phyloP scores from a whole-genome alignment of 1,284 basidiomycete genomes.

The Rhizoctonia solani region DNA sequence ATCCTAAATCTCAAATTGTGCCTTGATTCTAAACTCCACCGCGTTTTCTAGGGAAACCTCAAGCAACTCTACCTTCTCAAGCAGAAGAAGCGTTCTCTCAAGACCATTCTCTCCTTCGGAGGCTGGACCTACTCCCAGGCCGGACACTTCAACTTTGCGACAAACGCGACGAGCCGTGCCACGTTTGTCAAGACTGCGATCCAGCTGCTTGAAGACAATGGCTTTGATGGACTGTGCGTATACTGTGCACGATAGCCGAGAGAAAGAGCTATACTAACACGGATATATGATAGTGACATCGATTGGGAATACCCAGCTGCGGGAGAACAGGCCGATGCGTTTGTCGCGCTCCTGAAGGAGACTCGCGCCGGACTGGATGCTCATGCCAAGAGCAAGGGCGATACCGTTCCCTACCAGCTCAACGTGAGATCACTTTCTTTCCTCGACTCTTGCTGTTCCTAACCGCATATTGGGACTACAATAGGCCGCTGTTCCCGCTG shows the following conservation, averaged over 20 bases:
- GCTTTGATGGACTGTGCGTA: slow-evolving; percentile 53
- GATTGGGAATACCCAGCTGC: slow-evolving; percentile 40
- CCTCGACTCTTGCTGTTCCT: neutral
- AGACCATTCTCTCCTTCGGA: slow-evolving; percentile 49
- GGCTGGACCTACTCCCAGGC: slow-evolving; percentile 39
- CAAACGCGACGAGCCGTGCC: slow-evolving; percentile 44
- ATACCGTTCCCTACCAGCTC: slow-evolving; percentile 22
- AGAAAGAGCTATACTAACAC: neutral
- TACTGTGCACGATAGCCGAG: slow-evolving; percentile 6
- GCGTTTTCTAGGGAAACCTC: slow-evolving; percentile 62
- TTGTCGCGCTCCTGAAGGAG: slow-evolving; percentile 24
- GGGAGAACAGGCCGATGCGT: slow-evolving; percentile 1
- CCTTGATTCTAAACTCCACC: too few relatives aligned
- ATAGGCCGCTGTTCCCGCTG: slow-evolving; percentile 51
- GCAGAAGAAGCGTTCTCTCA: slow-evolving; percentile 65
- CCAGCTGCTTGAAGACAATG: slow-evolving; percentile 56
- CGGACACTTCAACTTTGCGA: slow-evolving; percentile 33
- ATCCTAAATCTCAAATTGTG: too few relatives aligned
- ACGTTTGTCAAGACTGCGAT: slow-evolving; percentile 53
- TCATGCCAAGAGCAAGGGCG: slow-evolving; percentile 21
- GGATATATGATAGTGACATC: slow-evolving; percentile 40
- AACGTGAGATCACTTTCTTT: slow-evolving; percentile 1
- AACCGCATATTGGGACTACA: neutral
- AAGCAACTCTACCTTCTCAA: slow-evolving; percentile 82
- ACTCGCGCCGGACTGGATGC: slow-evolving; percentile 16